Percentiles rank a stretch among this genome's conserved stretches.
Evolutionary conservation across 2,329 filamentous ascomycete species (phyloP).

Genomic region (Aspergillus niger): DNA sequence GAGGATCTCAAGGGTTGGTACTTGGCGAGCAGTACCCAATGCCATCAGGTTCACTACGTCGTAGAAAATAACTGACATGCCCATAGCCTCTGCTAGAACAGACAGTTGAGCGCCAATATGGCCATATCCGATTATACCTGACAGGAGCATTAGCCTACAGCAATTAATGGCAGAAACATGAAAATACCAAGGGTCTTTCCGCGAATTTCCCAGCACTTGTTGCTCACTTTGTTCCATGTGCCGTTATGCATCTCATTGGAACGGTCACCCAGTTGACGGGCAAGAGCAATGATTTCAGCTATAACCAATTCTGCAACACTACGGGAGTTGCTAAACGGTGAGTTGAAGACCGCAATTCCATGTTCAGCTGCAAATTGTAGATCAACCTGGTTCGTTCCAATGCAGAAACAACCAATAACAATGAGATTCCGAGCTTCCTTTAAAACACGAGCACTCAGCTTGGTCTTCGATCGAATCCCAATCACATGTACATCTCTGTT

Average conservation of each 20-base stretch:
- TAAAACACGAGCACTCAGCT: conserved; percentile 82
- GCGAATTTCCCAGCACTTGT: conserved; percentile 95
- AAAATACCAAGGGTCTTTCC: conserved; percentile 84
- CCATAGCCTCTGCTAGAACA: conserved; percentile 94
- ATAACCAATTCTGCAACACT: conserved; percentile 97
- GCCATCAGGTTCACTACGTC: conserved; percentile 94
- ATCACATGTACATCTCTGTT: conserved; percentile 90
- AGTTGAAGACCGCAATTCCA: conserved; percentile 96
- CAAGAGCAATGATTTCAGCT: conserved; percentile 85
- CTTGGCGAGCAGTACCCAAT: conserved; percentile 82
- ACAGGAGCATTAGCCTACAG: conserved; percentile 15
- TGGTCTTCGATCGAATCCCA: conserved; percentile 97
- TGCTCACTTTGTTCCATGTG: conserved; percentile 97
- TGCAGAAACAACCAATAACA: conserved; percentile 97
- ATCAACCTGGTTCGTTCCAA: conserved; percentile 72
- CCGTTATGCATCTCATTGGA: conserved; percentile 92
- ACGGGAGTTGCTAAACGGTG: conserved; percentile 95
- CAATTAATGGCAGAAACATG: conserved; percentile 3
- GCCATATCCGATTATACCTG: conserved; percentile 90
- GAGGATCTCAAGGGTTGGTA: conserved; percentile 73
- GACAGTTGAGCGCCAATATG: conserved; percentile 97
- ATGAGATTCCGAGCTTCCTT: conserved; percentile 90
- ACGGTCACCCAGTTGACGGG: conserved; percentile 88
- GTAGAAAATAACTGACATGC: conserved; percentile 97
- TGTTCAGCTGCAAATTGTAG: conserved; percentile 49